phyloP scores from a whole-genome alignment of 257 asterid genomes.

The Solanum sejunctum region DNA sequence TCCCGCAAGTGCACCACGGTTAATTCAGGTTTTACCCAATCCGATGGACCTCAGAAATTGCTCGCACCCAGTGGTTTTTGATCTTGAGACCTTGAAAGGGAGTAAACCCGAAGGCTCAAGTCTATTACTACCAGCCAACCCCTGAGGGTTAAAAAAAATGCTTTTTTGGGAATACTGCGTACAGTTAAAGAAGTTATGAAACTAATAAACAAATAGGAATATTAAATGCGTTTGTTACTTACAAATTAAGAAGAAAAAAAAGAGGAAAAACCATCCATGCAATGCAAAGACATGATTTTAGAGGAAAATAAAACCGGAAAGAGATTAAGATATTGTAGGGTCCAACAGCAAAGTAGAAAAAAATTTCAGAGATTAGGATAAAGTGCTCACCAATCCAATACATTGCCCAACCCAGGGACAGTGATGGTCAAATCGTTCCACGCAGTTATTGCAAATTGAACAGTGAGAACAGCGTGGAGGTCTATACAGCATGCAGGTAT shows the following conservation, averaged over 20 bases:
- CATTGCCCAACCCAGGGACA: conserved; percentile 99
- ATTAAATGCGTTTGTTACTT: neutral
- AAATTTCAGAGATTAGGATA: neutral
- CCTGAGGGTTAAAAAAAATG: too few species aligned
- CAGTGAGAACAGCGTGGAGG: conserved; percentile 97
- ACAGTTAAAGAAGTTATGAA: neutral
- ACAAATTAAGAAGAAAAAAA: neutral
- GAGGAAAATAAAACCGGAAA: neutral
- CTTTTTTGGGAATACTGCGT: neutral
- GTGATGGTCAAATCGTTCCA: conserved; percentile 91
- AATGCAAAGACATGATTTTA: neutral
- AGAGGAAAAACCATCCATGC: neutral
- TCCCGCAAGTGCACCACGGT: too few species aligned
- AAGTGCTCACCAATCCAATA: conserved; percentile 62
- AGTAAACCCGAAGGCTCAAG: too few species aligned
- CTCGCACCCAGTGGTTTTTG: too few species aligned
- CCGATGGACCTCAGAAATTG: too few species aligned
- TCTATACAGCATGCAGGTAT: conserved; percentile 80
- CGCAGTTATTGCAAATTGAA: conserved; percentile 90
- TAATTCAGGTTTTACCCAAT: too few species aligned
- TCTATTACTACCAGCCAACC: too few species aligned
- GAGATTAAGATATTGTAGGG: neutral
- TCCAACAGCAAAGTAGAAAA: neutral
- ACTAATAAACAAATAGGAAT: neutral
- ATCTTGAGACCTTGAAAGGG: too few species aligned